A percentile compares a stretch with the other conserved stretches of the same genome.
Evolutionary conservation across 129 eudicot genomes (phyloP).

Genomic region (Calendula officinalis): DNA sequence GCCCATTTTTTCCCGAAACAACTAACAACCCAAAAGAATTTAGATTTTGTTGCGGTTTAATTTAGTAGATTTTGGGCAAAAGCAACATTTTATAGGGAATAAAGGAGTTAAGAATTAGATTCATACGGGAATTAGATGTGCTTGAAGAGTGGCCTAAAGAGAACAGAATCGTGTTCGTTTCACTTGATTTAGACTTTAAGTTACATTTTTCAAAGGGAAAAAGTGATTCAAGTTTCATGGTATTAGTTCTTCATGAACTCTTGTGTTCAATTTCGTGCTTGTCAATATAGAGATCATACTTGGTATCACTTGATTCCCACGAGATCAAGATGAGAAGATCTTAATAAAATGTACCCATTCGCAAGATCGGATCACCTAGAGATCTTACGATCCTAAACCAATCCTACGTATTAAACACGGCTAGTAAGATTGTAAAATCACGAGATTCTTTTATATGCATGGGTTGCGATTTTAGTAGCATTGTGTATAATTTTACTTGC

Average conservation of each 20-base stretch:
- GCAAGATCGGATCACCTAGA: no score
- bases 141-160: conserved; percentile 24
- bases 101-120: conserved; percentile 40
- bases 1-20: conserved; percentile 41
- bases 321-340: no score
- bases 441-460: no score
- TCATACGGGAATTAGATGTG: conserved; percentile 30
- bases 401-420: no score
- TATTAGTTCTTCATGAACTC: conserved; percentile 13
- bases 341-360: no score
- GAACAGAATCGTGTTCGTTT: conserved; percentile 20
- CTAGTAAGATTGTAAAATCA: no score
- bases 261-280: background rate
- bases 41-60: background rate
- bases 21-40: background rate
- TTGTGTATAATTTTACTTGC: no score
- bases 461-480: no score
- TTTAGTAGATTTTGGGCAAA: background rate
- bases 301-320: no score
- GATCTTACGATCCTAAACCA: no score
- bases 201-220: conserved; percentile 21
- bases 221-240: conserved; percentile 26
- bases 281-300: background rate
- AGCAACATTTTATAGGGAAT: conserved; percentile 20
- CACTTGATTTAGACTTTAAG: conserved; percentile 13